Base-by-base conservation (phyloP, 345 rosid genomes). In the Hypericum perforatum region DNA sequence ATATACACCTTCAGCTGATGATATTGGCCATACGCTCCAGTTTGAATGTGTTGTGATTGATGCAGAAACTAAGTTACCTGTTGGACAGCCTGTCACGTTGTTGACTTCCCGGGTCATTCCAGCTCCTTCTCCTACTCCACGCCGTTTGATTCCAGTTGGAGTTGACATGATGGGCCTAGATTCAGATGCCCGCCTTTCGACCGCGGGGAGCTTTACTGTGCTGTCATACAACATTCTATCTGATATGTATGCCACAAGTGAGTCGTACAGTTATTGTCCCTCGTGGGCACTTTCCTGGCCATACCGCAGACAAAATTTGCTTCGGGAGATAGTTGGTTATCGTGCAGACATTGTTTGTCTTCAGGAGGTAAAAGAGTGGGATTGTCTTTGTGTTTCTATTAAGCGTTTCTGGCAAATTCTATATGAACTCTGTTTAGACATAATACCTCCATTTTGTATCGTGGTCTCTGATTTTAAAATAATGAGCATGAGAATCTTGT, bases 251-350 rank as follows among this genome's bases (percentile, higher is more conserved):
- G 89, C 97, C 45, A 79, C 84, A 56, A 88, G 78, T 41, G 97
- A 88, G 57, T 29, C 79, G 47, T 89, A 88, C 74, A 79, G 89
- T 57, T 92, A 85, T 65, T 92, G 98, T 60, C 98, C 98, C 54
- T 72, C 97, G 14, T 92, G 98, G 97, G 94, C 98, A 58, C 94
- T 92, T 61, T 76, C 98, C 7, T 92, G 98, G 98, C 78, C 90
- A 37, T 92, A 92, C 61, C 94, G 98, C 55, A 74, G 89, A 53
- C 98, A 92, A 65, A 92, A 92, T 74, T 65, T 92, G 60, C 68
- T 92, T 37, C 74, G 95, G 63, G 98, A 92, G 67, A 83, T 92
- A 54, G 86, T 92, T 54, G 91, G 87, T 50, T 92, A 92, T 45
- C 78, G 84, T 54, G 98, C 97, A 11, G 97, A 92, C 74, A 76